A percentile compares a stretch with the other conserved stretches of the same genome.
These are phyloP conservation scores for Tricharina praecox DNA, from an alignment of 495 filamentous ascomycete species.

Conservation along the genomic window DNA sequence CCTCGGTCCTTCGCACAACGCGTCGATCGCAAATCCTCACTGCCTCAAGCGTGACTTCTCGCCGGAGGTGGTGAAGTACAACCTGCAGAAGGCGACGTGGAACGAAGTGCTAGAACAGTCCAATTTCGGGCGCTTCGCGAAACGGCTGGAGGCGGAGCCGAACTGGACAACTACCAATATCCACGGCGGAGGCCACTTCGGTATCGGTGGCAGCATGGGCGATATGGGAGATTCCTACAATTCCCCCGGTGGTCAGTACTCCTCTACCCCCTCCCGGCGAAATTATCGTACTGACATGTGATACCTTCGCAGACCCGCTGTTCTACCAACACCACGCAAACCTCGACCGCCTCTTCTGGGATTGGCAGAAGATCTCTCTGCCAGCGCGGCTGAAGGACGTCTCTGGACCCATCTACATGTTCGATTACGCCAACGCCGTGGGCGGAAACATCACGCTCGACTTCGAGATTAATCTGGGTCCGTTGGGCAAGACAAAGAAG, in stretches of 20 bases:
- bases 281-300: conserved; percentile 2
- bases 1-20: conserved; percentile 22
- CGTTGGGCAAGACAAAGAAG: conserved; percentile 8
- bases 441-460: conserved; percentile 30
- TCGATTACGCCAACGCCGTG: conserved; percentile 20
- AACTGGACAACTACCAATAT: conserved; percentile 29
- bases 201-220: conserved; percentile 32
- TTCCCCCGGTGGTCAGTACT: conserved; percentile 16
- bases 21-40: conserved; percentile 30
- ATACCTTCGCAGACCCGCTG: conserved; percentile 34
- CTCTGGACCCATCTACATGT: conserved; percentile 26
- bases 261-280: conserved; percentile 10
- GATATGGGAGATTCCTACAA: conserved; percentile 15
- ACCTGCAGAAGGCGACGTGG: conserved; percentile 6
- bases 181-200: conserved; percentile 45
- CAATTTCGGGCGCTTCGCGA: conserved; percentile 37
- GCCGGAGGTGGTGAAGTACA: conserved; percentile 26
- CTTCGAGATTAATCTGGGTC: conserved; percentile 23
- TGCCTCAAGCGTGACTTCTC: conserved; percentile 52
- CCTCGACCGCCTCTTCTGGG: conserved; percentile 37
- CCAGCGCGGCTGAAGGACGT: conserved; percentile 22
- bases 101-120: conserved; percentile 24
- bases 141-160: conserved; percentile 34
- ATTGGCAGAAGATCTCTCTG: conserved; percentile 33
- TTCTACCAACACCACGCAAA: conserved; percentile 39